Conservation (phyloP, 1,284 basidiomycete species). For the Anthracocystis setariae region DNA sequence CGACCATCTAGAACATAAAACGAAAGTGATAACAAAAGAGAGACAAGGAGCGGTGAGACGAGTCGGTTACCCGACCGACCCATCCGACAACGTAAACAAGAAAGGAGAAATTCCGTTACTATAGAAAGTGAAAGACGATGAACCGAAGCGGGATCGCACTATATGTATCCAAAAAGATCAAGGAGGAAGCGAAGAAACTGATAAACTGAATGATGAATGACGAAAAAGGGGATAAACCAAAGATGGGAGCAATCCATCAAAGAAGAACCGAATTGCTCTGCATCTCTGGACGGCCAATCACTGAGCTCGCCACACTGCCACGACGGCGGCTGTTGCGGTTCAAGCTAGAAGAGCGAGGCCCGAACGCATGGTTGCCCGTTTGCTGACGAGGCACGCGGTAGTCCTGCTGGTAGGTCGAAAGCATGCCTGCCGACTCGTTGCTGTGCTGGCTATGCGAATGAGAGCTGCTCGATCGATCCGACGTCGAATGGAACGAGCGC, state of each 20-base stretch:
- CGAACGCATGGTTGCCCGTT: slow-evolving; percentile 31
- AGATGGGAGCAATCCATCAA: too few species aligned
- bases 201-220: too few species aligned
- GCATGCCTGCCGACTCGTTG: slow-evolving; percentile 19
- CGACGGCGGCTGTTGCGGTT: slow-evolving; percentile 11
- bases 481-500: slow-evolving; percentile 31
- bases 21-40: background rate
- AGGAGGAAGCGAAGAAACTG: slow-evolving; percentile 8
- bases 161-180: background rate
- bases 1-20: slow-evolving; percentile 3
- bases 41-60: background rate
- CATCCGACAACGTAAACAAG: background rate
- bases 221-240: too few species aligned
- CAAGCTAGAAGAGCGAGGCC: slow-evolving; percentile 6
- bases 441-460: slow-evolving; percentile 13
- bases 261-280: slow-evolving; percentile 48
- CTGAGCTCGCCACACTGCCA: slow-evolving; percentile 44
- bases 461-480: slow-evolving; percentile 21
- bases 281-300: slow-evolving; percentile 52
- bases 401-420: slow-evolving; percentile 40
- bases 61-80: slow-evolving; percentile 9
- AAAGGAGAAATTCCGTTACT: slow-evolving; percentile 30
- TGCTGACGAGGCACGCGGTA: slow-evolving; percentile 38
- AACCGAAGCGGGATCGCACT: background rate
- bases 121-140: slow-evolving; percentile 7